Evolutionary conservation across 805 yeast species (phyloP), one percentile per base, ranked within the genome.

Genomic region (Teunomyces aglyptinius): DNA sequence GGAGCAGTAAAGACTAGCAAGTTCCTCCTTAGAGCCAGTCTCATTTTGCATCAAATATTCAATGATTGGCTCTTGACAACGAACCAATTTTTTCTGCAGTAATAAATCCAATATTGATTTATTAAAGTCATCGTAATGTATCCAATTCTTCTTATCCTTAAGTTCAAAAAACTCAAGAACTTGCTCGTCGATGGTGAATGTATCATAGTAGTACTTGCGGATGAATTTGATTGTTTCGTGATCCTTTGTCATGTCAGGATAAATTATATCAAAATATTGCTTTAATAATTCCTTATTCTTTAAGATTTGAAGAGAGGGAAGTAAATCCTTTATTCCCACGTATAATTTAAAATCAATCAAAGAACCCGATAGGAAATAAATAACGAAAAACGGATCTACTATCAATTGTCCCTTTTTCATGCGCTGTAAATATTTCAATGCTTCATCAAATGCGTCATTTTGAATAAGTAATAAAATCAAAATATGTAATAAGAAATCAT

Each of bases 331-430:
- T 4, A 52, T 38, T 4, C 55, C 55, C 8, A 40, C 44, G 33
- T 46, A 49, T 2, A 45, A 20, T 7, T 27, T 29, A n/a, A 47
- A 38, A 18, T 41, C 45, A 5, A 24, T 28, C 33, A 13, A 31
- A 4, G 18, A 33, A 10, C 43, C 49, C 6, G 19, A 26, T 3
- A 56, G 36, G 1, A 55, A 24, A 8, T 46, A 26, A 11, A 52
- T 19, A 2, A 53, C 49, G 20, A 56, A 46, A 3, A 45, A 20
- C 7, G 61, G 59, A 31, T 53, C 45, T 6, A 56, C 32, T 16
- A 51, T 20, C 11, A 56, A 42, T 5, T 44, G 35, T 11, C 53
- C 55, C 18, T 38, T 33, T 38, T 49, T 52, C 41, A 52, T 41
- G 18, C 56, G 38, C 3, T 39, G 39, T 22, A 48, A 28, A 32